Percentiles rank a stretch among this genome's conserved stretches.
Evolutionary conservation across 2,329 filamentous ascomycete species (phyloP).

Genomic region (Alternaria dauci): DNA sequence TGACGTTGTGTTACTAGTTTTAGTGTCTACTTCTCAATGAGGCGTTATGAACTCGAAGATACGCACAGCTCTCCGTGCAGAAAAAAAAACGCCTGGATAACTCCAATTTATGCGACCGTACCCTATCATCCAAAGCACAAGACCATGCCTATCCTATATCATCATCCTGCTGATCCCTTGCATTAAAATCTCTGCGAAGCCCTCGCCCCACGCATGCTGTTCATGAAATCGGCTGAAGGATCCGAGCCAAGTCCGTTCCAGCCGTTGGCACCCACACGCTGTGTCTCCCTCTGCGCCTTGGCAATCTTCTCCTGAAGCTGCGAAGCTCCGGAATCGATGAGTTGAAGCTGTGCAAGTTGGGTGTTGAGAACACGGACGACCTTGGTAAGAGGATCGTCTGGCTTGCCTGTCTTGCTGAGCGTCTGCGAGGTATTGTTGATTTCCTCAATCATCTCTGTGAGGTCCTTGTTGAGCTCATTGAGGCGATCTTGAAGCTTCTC

Average conservation of each 20-base stretch:
- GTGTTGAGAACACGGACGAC: conserved; percentile 95
- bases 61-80: not conserved
- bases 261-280: conserved; percentile 61
- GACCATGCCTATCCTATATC: not conserved
- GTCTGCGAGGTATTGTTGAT: conserved; percentile 93
- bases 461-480: conserved; percentile 91
- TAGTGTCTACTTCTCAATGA: not conserved
- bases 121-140: conserved; percentile 2
- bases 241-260: conserved; percentile 67
- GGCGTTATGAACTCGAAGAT: not conserved
- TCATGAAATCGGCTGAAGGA: conserved; percentile 87
- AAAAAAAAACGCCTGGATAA: conserved; percentile 1
- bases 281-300: conserved; percentile 81
- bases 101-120: conserved; percentile 7
- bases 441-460: conserved; percentile 96
- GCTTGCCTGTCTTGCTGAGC: conserved; percentile 86
- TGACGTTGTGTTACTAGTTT: not conserved
- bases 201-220: conserved; percentile 77
- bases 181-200: conserved; percentile 35
- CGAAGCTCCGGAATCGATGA: conserved; percentile 87
- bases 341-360: conserved; percentile 89
- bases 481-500: conserved; percentile 91
- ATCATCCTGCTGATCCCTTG: conserved; percentile 36
- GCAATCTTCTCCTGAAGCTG: conserved; percentile 83
- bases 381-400: conserved; percentile 73